Conservation (phyloP, 2,329 filamentous ascomycete genomes). For the Myotisia sp. region DNA sequence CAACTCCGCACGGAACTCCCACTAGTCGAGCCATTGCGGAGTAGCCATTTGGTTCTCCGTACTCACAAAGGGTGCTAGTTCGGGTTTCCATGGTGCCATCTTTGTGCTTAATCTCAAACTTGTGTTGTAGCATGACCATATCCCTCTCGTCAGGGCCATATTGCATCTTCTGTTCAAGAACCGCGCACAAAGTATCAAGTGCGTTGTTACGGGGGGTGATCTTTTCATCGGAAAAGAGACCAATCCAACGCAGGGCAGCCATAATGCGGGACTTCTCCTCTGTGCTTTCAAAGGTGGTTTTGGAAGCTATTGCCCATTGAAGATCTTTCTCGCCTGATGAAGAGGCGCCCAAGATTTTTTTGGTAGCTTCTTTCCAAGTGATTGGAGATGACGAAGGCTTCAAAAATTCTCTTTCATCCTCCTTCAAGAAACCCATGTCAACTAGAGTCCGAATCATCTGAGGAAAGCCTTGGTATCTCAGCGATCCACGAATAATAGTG, state of each 20-base stretch:
- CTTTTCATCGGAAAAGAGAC: slow-evolving; percentile 51
- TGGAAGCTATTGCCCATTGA: slow-evolving; percentile 55
- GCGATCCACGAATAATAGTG: slow-evolving; percentile 70
- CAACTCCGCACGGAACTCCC: slow-evolving; percentile 59
- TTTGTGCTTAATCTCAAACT: slow-evolving; percentile 68
- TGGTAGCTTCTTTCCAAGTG: slow-evolving; percentile 72
- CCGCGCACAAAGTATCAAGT: slow-evolving; percentile 80
- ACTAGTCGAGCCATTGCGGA: slow-evolving; percentile 73
- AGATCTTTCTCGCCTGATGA: slow-evolving; percentile 57
- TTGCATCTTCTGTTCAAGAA: slow-evolving; percentile 82
- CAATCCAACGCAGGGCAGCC: slow-evolving; percentile 56
- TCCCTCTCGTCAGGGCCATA: slow-evolving; percentile 73
- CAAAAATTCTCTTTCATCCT: slow-evolving; percentile 51
- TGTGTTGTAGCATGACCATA: slow-evolving; percentile 51
- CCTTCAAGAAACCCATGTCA: slow-evolving; percentile 75
- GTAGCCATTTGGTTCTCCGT: slow-evolving; percentile 66
- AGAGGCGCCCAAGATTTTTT: slow-evolving; percentile 57
- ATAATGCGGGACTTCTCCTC: slow-evolving; percentile 59
- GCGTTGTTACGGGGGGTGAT: slow-evolving; percentile 64
- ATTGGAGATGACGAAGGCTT: slow-evolving; percentile 52
- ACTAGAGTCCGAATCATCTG: slow-evolving; percentile 79
- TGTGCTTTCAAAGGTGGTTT: slow-evolving; percentile 54
- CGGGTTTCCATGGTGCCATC: slow-evolving; percentile 64
- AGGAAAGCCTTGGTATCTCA: slow-evolving; percentile 80
- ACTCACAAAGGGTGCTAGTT: slow-evolving; percentile 69